These are phyloP conservation scores for Samsoniella hepiali DNA, from an alignment of 2,329 filamentous ascomycete genomes.

Conservation along the genomic window DNA sequence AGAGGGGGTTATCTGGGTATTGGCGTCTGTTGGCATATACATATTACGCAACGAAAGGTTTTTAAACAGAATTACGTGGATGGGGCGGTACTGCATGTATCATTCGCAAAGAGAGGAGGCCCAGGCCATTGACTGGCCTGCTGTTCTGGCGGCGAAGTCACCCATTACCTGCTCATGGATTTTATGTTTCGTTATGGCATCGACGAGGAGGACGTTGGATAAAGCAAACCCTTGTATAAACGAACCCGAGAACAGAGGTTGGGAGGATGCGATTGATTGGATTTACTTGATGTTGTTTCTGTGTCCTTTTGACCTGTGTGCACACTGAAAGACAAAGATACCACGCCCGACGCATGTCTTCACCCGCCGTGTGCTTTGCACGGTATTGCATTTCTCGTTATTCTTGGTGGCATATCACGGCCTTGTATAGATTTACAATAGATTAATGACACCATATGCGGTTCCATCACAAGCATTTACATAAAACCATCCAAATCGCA, in stretches of 20 bases:
- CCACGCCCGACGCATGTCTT: background rate
- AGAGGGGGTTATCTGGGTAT: conserved; percentile 2
- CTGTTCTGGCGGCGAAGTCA: background rate
- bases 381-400: background rate
- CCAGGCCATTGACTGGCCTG: background rate
- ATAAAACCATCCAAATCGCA: background rate
- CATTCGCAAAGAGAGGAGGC: conserved; percentile 2
- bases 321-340: conserved; percentile 4
- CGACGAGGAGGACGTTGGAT: conserved; percentile 9
- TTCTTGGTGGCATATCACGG: background rate
- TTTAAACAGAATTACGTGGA: conserved; percentile 11
- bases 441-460: background rate
- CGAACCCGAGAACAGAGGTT: background rate
- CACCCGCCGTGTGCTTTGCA: background rate
- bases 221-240: conserved; percentile 11
- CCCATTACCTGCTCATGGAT: background rate
- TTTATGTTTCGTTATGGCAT: conserved; percentile 12
- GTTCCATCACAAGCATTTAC: background rate
- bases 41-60: conserved; percentile 13
- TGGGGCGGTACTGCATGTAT: conserved; percentile 14
- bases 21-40: conserved; percentile 15
- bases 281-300: background rate
- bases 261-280: background rate
- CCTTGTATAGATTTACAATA: background rate
- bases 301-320: background rate